These are phyloP conservation scores for Blepharisma stoltei DNA, from an alignment of 73 alveolate genomes.

Conservation along the genomic window DNA sequence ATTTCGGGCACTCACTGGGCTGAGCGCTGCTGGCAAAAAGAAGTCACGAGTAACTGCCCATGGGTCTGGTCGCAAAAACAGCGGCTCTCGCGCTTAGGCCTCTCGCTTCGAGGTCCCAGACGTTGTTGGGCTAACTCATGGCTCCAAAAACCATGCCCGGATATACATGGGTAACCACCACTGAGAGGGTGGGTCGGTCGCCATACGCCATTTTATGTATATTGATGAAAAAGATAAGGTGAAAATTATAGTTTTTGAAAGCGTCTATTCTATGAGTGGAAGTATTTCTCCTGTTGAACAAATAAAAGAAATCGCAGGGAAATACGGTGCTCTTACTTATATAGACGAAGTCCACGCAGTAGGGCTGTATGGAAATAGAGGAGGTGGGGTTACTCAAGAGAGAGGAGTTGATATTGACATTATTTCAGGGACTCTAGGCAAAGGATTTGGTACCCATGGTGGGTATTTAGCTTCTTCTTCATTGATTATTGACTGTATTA, in stretches of 20 bases:
- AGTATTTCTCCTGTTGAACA: constrained; percentile 58
- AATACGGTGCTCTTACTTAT: constrained; percentile 64
- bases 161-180: too few relatives aligned
- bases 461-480: constrained; percentile 67
- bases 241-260: constrained; percentile 66
- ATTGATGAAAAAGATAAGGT: constrained; percentile 30
- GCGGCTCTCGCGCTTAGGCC: too few relatives aligned
- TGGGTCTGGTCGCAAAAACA: too few relatives aligned
- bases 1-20: too few relatives aligned
- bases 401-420: constrained; percentile 46
- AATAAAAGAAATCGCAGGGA: constrained; percentile 58
- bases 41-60: too few relatives aligned
- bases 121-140: too few relatives aligned
- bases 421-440: constrained; percentile 76
- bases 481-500: constrained; percentile 50
- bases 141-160: too few relatives aligned
- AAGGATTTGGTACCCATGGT: constrained; percentile 80
- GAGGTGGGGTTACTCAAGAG: constrained; percentile 72
- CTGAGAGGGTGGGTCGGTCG: too few relatives aligned
- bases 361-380: constrained; percentile 74
- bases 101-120: too few relatives aligned
- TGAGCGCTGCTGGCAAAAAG: too few relatives aligned
- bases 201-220: too few relatives aligned
- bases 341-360: constrained; percentile 86
- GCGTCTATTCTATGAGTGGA: constrained; percentile 79